These are phyloP conservation scores for Neoboletus subvelutipes DNA, from an alignment of 768 basidiomycete species.

Conservation along the genomic window DNA sequence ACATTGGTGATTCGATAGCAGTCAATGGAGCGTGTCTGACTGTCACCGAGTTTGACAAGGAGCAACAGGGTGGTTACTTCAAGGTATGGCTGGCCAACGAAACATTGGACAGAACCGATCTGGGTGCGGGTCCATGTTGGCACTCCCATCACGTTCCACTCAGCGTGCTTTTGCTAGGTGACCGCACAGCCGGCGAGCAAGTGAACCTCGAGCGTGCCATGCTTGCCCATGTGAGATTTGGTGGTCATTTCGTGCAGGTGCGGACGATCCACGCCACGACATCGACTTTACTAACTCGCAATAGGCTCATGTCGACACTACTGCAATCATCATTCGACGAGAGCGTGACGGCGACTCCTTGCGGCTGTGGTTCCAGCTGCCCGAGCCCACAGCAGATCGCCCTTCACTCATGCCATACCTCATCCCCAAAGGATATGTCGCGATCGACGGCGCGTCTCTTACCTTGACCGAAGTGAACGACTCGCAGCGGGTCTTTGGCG, in stretches of 20 bases:
- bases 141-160: background rate
- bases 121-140: constrained; percentile 52
- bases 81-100: constrained; percentile 96
- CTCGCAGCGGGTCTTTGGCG: constrained; percentile 59
- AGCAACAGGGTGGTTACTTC: constrained; percentile 73
- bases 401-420: constrained; percentile 77
- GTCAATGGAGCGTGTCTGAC: constrained; percentile 90
- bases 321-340: constrained; percentile 69
- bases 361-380: constrained; percentile 77
- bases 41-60: constrained; percentile 77
- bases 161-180: constrained; percentile 48
- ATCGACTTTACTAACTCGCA: background rate
- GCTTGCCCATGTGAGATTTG: constrained; percentile 87
- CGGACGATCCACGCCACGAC: constrained; percentile 10
- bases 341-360: constrained; percentile 84
- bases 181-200: constrained; percentile 71
- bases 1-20: constrained; percentile 91
- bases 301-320: constrained; percentile 92
- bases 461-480: constrained; percentile 84
- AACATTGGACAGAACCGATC: constrained; percentile 85
- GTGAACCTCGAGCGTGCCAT: constrained; percentile 96
- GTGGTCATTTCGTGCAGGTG: constrained; percentile 98
- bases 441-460: constrained; percentile 92
- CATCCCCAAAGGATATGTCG: constrained; percentile 91
- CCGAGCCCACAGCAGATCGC: constrained; percentile 52